phyloP scores from a whole-genome alignment of 2,329 filamentous ascomycete species.

The Magnaporthiopsis poae region DNA sequence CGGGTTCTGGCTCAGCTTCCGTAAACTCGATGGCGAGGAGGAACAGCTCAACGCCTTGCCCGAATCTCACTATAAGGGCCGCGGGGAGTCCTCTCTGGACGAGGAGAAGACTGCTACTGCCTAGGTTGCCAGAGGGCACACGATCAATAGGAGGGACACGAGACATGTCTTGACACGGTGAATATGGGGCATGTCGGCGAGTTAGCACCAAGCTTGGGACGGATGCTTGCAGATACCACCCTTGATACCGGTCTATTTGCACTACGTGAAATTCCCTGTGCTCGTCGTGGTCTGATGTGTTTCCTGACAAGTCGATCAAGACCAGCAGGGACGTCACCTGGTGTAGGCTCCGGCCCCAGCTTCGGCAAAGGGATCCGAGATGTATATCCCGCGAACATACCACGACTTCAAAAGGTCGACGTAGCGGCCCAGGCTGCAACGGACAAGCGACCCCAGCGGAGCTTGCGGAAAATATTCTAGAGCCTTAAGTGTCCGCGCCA shows the following conservation, averaged over 20 bases:
- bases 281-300: background rate
- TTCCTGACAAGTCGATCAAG: background rate
- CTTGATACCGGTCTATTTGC: background rate
- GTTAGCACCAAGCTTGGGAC: too few relatives aligned
- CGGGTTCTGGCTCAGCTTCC: constrained; percentile 58
- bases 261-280: background rate
- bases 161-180: background rate
- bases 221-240: background rate
- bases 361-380: background rate
- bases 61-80: constrained; percentile 7
- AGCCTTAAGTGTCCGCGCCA: background rate
- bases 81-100: background rate
- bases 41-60: constrained; percentile 50
- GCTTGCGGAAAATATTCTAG: background rate
- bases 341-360: background rate
- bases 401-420: background rate
- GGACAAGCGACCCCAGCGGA: background rate
- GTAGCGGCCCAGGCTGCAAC: background rate
- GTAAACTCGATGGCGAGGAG: constrained; percentile 49
- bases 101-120: background rate
- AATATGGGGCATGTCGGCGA: background rate
- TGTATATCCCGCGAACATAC: background rate
- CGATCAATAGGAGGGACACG: background rate
- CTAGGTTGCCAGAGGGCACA: background rate
- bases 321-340: background rate